Base-by-base conservation (phyloP, 2,329 filamentous ascomycete genomes). In the Dothideomycetes sp. region DNA sequence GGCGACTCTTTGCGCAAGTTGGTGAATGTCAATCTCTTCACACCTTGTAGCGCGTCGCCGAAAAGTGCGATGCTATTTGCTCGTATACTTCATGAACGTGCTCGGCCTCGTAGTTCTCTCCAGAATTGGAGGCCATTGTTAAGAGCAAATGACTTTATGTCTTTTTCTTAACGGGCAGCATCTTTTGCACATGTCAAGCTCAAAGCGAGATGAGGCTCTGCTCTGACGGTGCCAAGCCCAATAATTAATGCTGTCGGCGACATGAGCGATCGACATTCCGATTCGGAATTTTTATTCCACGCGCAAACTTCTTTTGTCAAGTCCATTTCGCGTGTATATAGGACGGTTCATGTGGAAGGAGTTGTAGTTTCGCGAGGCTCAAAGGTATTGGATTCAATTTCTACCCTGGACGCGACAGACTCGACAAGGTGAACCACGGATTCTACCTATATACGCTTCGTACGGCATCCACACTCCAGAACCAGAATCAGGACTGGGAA, bases 41-140 rank as follows among this genome's bases (percentile, higher is more conserved):
- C 54, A 79, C 76, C 70, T 81, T 81, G 62, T 80, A 80, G 49
- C 77, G 75, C 16, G 84, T 89, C 12, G 81, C 77, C 10, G 83
- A 88, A 66, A 91, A 91, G 66, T 91, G 84, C 24, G 78, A 73
- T 23, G 84, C 84, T 57, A 91, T 91, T 53, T 82, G 74, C 61
- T 88, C 84, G 67, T 98, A 98, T 48, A 98, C 84, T 44, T 76
- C 69, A 63, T 98, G 91, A 43, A 98, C 91, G 64, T 96, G 84
- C 49, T 80, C 67, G 48, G 80, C 73, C 65, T 98, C 91, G 65
- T 94, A 95, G 18, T 38, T 19, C 20, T 28, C 42, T 4, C 35
- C 35, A 40, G 23, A 24, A 12, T 24, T 12, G 23, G 9, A 12
- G 13, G 9, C 8, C 11, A 30, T 7, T n/a, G 18, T 28, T 18